Percentiles rank a stretch among this genome's conserved stretches.
Conservation (phyloP, 441 rosid genomes). For the Pelargonium citronellum region DNA sequence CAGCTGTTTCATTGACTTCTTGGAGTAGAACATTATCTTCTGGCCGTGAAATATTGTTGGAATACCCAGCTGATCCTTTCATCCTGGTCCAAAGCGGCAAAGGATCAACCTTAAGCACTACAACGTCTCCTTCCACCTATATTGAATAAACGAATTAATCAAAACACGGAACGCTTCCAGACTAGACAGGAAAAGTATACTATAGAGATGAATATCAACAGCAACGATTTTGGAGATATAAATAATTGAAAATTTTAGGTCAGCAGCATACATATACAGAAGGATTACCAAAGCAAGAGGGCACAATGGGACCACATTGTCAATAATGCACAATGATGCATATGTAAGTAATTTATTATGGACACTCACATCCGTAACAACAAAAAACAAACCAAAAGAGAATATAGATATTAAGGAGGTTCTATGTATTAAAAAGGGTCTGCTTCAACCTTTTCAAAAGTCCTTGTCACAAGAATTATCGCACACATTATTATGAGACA, state of each 20-base stretch:
- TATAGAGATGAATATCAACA: neutral
- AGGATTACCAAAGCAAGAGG: neutral
- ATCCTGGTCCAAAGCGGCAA: constrained; percentile 62
- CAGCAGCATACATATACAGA: neutral
- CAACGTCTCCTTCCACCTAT: constrained; percentile 81
- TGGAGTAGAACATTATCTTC: constrained; percentile 30
- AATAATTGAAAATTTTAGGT: neutral
- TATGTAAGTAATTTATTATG: no score
- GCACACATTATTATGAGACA: neutral
- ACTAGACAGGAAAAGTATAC: neutral
- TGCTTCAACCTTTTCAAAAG: neutral
- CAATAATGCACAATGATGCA: no score
- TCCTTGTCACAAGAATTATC: neutral
- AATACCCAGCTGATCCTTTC: constrained; percentile 54
- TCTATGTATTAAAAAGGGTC: neutral
- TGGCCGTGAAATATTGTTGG: constrained; percentile 26
- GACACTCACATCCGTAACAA: no score
- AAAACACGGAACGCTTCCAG: constrained; percentile 10
- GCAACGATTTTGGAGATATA: neutral
- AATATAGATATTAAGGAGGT: neutral
- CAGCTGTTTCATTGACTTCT: constrained; percentile 28
- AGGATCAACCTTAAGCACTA: constrained; percentile 63
- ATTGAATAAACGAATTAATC: constrained; percentile 15
- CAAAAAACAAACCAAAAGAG: neutral
- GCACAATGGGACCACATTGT: no score